phyloP scores from a whole-genome alignment of 495 filamentous ascomycete genomes.

The Neurospora discreta region DNA sequence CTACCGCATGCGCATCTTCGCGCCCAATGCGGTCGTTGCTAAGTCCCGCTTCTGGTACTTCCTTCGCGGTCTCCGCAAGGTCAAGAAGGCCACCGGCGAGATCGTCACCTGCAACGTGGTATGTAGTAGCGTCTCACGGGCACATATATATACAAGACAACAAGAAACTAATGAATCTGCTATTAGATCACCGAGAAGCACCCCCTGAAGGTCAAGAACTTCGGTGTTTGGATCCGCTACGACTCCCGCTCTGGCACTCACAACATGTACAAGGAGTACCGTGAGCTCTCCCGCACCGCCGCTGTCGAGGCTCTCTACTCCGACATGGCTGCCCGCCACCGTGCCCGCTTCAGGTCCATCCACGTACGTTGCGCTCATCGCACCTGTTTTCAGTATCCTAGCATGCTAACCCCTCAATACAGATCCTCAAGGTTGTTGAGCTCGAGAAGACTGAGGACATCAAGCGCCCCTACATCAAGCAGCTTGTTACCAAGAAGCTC shows the following conservation, averaged over 20 bases:
- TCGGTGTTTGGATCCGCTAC: conserved; percentile 99
- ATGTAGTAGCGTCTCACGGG: conserved; percentile 28
- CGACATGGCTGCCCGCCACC: conserved; percentile 98
- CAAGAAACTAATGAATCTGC: not conserved
- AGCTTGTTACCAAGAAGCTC: conserved; percentile 87
- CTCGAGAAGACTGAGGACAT: conserved; percentile 83
- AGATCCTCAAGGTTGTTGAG: conserved; percentile 98
- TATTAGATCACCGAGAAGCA: conserved; percentile 92
- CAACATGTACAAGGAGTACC: conserved; percentile 99
- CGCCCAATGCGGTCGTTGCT: conserved; percentile 90
- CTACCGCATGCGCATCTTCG: conserved; percentile 99
- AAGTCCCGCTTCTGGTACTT: conserved; percentile 99
- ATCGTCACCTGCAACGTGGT: conserved; percentile 95
- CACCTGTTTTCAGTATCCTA: not conserved
- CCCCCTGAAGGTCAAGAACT: conserved; percentile 99
- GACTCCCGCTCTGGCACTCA: conserved; percentile 98
- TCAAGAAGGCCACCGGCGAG: conserved; percentile 99
- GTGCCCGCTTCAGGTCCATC: conserved; percentile 92
- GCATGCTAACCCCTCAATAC: conserved; percentile 18
- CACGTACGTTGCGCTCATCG: conserved; percentile 56
- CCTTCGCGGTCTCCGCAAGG: conserved; percentile 93
- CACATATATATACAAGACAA: conserved; percentile 2
- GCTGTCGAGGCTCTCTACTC: conserved; percentile 96
- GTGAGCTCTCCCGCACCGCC: conserved; percentile 88
- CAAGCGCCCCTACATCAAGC: conserved; percentile 97